Evolutionary conservation across 108 stramenopile species (phyloP), one percentile per base, ranked within the genome.

Genomic region (Nitzschia inconspicua): DNA sequence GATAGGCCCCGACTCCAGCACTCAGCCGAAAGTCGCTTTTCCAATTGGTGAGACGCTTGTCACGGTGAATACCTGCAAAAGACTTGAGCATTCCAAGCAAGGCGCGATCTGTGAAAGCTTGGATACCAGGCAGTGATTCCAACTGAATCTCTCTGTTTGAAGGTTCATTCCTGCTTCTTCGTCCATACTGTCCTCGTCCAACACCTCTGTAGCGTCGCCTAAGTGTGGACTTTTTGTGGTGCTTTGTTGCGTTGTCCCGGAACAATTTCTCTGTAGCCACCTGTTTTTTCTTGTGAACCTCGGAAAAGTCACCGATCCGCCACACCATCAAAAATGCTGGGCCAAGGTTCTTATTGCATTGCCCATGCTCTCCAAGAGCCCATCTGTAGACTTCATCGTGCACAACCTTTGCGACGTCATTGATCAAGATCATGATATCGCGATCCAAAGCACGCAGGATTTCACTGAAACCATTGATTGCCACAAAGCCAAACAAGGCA

Each of bases 301-400:
- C 81, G 18, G 39, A 65, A 34, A 83, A 75, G 29, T 86, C 80
- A 24, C 92, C 92, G 44, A 96, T 95, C 39, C 95, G 85, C 87
- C 93, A 98, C 0, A 97, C 94, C 82, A 97, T 86, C 39, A 98
- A 72, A 67, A 97, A 97, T 18, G 91, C 86, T 64, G 77, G 76
- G 24, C 97, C 97, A 36, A 97, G 63, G 69, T 98, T 98, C 58
- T 95, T 96, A 78, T 98, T 98, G 64, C 94, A 94, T 37, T 86
- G 87, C 6, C 97, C 97, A 9, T 72, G 79, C 53, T 94, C 86
- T 25, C 84, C 86, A 44, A 89, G 78, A 4, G 83, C 85, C 93
- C 94, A 96, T 36, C 81, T 69, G 41, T 72, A 78, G 3, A 90
- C 89, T 61, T 95, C 89, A 30, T 70, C 79, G 58, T 98, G 97